Evolutionary conservation across 192 early-diverging fungal genomes (phyloP).

Genomic region (Coemansia sp.): DNA sequence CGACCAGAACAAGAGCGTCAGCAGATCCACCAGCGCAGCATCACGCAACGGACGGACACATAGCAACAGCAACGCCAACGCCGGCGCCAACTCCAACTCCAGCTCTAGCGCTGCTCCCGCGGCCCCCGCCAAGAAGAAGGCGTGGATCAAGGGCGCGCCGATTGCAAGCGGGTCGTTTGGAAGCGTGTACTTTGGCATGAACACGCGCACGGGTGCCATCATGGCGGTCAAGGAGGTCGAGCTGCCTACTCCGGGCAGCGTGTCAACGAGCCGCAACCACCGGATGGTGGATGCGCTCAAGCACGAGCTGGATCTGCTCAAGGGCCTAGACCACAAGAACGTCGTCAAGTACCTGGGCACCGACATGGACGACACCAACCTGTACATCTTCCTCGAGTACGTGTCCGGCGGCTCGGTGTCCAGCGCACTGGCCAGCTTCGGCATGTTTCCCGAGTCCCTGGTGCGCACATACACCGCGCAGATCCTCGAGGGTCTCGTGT

Average conservation of each 20-base stretch:
- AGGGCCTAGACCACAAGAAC: constrained; percentile 91
- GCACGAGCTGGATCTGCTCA: constrained; percentile 86
- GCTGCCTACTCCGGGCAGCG: constrained; percentile 66
- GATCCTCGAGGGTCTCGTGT: constrained; percentile 89
- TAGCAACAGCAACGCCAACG: constrained; percentile 1
- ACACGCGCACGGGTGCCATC: constrained; percentile 82
- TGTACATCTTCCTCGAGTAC: constrained; percentile 97
- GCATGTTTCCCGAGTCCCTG: constrained; percentile 82
- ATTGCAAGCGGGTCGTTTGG: constrained; percentile 98
- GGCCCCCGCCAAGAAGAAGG: constrained; percentile 39
- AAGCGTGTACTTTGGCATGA: constrained; percentile 88
- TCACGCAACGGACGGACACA: constrained; percentile 8
- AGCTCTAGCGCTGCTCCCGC: not conserved
- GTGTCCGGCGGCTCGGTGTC: constrained; percentile 96
- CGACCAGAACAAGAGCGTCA: constrained; percentile 2
- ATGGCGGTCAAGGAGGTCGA: constrained; percentile 99
- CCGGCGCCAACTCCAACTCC: not conserved
- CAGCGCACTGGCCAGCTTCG: constrained; percentile 80
- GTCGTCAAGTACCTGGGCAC: constrained; percentile 96
- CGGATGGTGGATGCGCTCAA: constrained; percentile 85
- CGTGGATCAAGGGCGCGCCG: constrained; percentile 85
- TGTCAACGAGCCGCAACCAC: constrained; percentile 71
- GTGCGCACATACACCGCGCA: constrained; percentile 86
- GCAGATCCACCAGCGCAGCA: constrained; percentile 6
- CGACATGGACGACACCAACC: constrained; percentile 68